These are phyloP conservation scores for Pyrenophora seminiperda DNA, from an alignment of 2,329 filamentous ascomycete species.

Conservation along the genomic window DNA sequence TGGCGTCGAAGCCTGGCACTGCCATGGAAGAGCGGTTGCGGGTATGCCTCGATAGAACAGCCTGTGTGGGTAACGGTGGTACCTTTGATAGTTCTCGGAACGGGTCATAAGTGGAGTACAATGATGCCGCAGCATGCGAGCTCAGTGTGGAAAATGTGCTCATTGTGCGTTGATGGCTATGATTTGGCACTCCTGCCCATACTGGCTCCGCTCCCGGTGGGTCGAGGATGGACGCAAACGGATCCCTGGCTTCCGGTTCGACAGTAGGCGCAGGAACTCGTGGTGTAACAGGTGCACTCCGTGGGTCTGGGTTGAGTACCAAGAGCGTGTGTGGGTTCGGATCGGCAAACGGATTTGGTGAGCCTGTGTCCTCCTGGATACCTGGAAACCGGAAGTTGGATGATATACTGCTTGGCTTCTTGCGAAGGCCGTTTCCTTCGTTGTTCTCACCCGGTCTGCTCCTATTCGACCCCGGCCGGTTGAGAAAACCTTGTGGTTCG, in stretches of 20 bases:
- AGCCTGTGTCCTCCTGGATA: conserved; percentile 33
- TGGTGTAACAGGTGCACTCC: conserved; percentile 31
- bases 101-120: conserved; percentile 31
- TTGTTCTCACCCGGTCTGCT: conserved; percentile 42
- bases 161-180: conserved; percentile 35
- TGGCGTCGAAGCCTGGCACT: conserved; percentile 30
- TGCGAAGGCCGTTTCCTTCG: conserved; percentile 36
- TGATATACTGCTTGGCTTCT: conserved; percentile 38
- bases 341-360: conserved; percentile 40
- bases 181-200: conserved; percentile 28
- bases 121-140: conserved; percentile 38
- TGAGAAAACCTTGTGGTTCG: conserved; percentile 34
- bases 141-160: conserved; percentile 38
- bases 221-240: conserved; percentile 40
- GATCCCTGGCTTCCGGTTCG: conserved; percentile 29
- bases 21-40: conserved; percentile 27
- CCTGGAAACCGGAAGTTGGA: conserved; percentile 36
- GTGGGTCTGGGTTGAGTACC: conserved; percentile 35
- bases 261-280: conserved; percentile 32
- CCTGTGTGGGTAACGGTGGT: conserved; percentile 32
- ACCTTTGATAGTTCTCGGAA: conserved; percentile 34
- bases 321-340: conserved; percentile 28
- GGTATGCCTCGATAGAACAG: conserved; percentile 31
- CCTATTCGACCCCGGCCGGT: conserved; percentile 32
- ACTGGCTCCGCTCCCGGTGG: conserved; percentile 33